Base-by-base conservation (phyloP, 148 eudicot genomes). In the Persicaria maculosa region DNA sequence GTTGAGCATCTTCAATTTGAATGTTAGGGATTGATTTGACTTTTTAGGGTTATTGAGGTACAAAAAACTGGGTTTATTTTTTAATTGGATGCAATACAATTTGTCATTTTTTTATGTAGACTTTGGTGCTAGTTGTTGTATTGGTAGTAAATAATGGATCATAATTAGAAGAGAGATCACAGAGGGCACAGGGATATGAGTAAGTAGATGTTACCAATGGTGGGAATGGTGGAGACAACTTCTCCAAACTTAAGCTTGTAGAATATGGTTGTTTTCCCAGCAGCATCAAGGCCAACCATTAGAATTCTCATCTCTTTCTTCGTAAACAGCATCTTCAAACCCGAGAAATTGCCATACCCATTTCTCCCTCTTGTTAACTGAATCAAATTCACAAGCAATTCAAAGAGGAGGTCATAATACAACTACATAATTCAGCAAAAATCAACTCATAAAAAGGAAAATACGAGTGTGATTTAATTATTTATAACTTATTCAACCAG, bases 201-300 rank as follows among this genome's bases (percentile, higher is more conserved):
- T 68, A 57, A 53, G 15, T 0, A 73, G 15, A 25, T 84, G n/a
- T n/a, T n/a, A 91, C 97, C 97, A 59, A 91, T 89, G 54, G 94
- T 90, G 62, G 97, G 97, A 50, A 92, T 90, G 67, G 95, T 89
- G 22, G 89, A 85, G 72, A 89, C 89, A 78, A 92, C 85, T 80
- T 92, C 94, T 75, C 97, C 97, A 72, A 89, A 89, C 69, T 92
- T 92, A 9, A 88, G 88, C 84, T 89, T 91, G 83, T 91, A 91
- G 1, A 91, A 82, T 31, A 92, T 88, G 74, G 95, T 92, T 16
- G 95, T 92, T 84, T 92, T 92, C 1, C 97, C 95, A 53, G 90
- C 88, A 53, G 93, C 97, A 82, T 89, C 97, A 61, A 91, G 90
- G 53, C 97, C 97, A 14, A 92, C 97, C 97, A 92, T 92, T 19